phyloP scores from a whole-genome alignment of 352 stramenopile genomes.

The Aphanomyces stellatus region DNA sequence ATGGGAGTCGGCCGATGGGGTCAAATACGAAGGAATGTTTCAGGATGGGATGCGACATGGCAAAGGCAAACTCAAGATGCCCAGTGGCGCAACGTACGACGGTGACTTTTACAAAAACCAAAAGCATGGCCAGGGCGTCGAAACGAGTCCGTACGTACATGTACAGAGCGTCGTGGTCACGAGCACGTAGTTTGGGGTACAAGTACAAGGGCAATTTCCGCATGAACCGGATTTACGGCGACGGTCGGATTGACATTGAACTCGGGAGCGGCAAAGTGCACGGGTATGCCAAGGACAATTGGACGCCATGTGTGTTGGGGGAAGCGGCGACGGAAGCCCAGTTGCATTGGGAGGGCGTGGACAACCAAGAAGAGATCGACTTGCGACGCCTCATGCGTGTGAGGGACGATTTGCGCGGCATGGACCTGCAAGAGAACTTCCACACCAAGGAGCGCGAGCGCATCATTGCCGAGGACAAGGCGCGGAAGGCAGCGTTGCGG shows the following conservation, averaged over 20 bases:
- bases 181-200: constrained; percentile 32
- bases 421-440: constrained; percentile 52
- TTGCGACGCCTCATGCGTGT: constrained; percentile 50
- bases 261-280: constrained; percentile 32
- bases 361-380: constrained; percentile 33
- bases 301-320: constrained; percentile 48
- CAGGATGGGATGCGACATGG: constrained; percentile 36
- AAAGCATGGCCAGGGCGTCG: constrained; percentile 46
- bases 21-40: constrained; percentile 52
- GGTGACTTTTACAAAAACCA: constrained; percentile 59
- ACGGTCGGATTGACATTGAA: constrained; percentile 34
- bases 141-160: constrained; percentile 34
- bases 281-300: constrained; percentile 34
- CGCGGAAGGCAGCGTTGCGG: constrained; percentile 41
- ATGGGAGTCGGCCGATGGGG: constrained; percentile 34
- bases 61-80: constrained; percentile 32
- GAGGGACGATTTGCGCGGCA: constrained; percentile 48
- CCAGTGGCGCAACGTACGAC: constrained; percentile 43
- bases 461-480: constrained; percentile 33
- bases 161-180: too few relatives aligned
- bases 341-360: constrained; percentile 3
- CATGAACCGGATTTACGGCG: constrained; percentile 48
- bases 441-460: constrained; percentile 52
- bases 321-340: constrained; percentile 4
- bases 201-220: constrained; percentile 43